Evolutionary conservation across 257 asterid genomes (phyloP).

Genomic region (Solanum commersonii): DNA sequence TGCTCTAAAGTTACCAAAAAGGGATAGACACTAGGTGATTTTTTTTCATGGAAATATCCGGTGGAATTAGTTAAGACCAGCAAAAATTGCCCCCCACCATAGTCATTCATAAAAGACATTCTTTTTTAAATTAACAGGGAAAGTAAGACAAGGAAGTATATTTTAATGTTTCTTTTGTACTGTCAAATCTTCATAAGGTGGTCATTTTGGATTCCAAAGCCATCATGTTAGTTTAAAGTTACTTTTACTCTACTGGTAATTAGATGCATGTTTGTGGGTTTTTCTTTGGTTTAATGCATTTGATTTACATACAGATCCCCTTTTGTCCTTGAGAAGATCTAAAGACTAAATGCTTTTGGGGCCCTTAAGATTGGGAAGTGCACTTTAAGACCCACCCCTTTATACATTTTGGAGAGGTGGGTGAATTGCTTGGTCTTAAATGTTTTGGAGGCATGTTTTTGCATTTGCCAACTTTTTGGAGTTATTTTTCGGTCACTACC

Average conservation of each 20-base stretch:
- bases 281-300: conserved; percentile 8
- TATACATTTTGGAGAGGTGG: background rate
- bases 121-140: background rate
- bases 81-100: background rate
- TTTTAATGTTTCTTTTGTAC: background rate
- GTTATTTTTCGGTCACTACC: background rate
- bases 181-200: background rate
- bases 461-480: background rate
- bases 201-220: conserved; percentile 11
- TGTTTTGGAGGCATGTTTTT: conserved; percentile 1
- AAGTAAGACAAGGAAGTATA: background rate
- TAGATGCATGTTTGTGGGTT: conserved; percentile 21
- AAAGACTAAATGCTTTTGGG: conserved; percentile 5
- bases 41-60: background rate
- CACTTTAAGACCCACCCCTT: conserved; percentile 16
- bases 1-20: background rate
- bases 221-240: conserved; percentile 19
- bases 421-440: conserved; percentile 11
- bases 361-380: conserved; percentile 12
- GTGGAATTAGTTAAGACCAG: background rate
- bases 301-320: conserved; percentile 14
- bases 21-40: background rate
- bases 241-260: conserved; percentile 15
- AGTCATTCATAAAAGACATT: background rate
- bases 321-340: conserved; percentile 21